phyloP scores from a whole-genome alignment of 306 rosid species.

The Gastrolobium bilobum region DNA sequence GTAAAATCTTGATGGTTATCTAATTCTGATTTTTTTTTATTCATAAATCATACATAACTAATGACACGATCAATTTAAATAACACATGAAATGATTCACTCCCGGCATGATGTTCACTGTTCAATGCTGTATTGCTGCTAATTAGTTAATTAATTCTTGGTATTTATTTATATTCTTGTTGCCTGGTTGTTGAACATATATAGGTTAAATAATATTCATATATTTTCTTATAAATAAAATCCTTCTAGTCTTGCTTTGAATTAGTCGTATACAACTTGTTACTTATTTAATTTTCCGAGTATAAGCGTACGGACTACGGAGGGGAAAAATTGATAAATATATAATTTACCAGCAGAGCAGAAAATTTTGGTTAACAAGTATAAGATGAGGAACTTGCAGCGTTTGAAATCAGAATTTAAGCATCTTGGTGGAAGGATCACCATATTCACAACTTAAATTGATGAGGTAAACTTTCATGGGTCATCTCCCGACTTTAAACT shows the following conservation, averaged over 20 bases:
- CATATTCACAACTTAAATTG: neutral
- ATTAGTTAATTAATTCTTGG: no score
- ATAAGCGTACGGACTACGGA: no score
- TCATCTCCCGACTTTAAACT: neutral
- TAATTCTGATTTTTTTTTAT: no score
- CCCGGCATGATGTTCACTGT: no score
- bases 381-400: neutral
- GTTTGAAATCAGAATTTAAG: neutral
- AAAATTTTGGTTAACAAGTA: neutral
- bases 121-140: no score
- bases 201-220: no score
- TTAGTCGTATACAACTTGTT: neutral
- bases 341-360: neutral
- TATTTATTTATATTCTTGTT: no score
- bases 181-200: neutral
- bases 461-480: conserved; percentile 3
- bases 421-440: neutral
- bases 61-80: no score
- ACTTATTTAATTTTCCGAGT: neutral
- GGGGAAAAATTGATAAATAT: neutral
- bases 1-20: no score
- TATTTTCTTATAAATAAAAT: neutral
- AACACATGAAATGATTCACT: no score
- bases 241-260: neutral
- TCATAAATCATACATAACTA: no score